Base-by-base conservation (phyloP, 805 yeast genomes). In the Metschnikowia orientalis region DNA sequence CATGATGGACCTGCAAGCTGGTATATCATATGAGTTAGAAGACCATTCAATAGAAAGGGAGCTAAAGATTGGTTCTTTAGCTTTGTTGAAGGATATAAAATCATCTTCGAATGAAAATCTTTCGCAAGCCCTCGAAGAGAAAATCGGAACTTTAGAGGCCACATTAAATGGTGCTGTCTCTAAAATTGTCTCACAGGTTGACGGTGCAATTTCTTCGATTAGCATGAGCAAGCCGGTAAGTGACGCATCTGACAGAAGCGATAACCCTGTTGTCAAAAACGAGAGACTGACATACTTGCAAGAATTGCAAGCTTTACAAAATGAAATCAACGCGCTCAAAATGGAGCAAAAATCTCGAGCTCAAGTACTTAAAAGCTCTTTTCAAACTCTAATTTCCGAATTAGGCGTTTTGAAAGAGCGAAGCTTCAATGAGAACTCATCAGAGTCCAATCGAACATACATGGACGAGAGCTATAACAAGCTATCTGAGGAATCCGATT, bases 11-110 rank as follows among this genome's bases (percentile, higher is more conserved):
- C 69, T 73, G 0, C 54, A 59, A 2, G 65, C 71, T 19, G 73
- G 73, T 0, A 69, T 88, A 1, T 69, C 81, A 1, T 92, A 84
- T 51, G 96, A 90, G 53, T 58, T 90, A 14, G 97, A 89, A 41
- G 89, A 87, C 24, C 65, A 64, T 11, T 56, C 69, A 16, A 51
- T 86, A n/a, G 51, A 47, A 8, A 46, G 44, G 0, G 89, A 82
- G 24, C 64, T 90, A 1, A 54, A 57, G 28, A 67, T 69, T 2
- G 88, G 87, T 0, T 65, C 77, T 2, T 57, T 87, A 2, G 53
- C 90, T 6, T 67, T 79, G 1, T 57, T 84, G 19, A 71, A 74
- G 28, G 79, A 79, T 38, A 66, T 73, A 16, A 67, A 8, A 18
- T n/a, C n/a, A n/a, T n/a, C n/a, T n/a, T n/a, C n/a, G n/a, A n/a